Percentiles rank a stretch among this genome's conserved stretches.
These are phyloP conservation scores for Chlorella sp. DNA, from an alignment of 139 green algal species.

Conservation along the genomic window DNA sequence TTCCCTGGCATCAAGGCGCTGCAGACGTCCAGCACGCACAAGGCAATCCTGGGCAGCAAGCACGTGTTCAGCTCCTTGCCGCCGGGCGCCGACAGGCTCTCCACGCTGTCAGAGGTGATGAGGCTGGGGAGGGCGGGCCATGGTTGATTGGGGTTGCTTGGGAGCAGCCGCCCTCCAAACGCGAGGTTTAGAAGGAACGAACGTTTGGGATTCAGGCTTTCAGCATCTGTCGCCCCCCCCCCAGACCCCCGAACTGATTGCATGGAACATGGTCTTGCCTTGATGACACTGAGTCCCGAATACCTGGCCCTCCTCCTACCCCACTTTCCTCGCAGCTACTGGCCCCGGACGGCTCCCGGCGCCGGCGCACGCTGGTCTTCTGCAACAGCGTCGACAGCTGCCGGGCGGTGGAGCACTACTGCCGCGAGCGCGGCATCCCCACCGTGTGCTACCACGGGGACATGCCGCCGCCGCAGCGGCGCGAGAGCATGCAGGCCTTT, in stretches of 20 bases:
- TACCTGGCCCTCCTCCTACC: too few relatives aligned
- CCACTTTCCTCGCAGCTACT: too few relatives aligned
- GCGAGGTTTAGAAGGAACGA: too few relatives aligned
- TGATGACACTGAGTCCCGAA: too few relatives aligned
- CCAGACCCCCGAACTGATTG: too few relatives aligned
- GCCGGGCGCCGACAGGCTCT: slow-evolving; percentile 70
- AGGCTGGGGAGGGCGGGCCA: too few relatives aligned
- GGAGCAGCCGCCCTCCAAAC: too few relatives aligned
- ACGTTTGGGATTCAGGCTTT: too few relatives aligned
- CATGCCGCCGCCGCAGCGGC: slow-evolving; percentile 47
- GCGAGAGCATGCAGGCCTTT: slow-evolving; percentile 49
- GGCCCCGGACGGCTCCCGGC: slow-evolving; percentile 19
- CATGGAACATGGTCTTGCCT: too few relatives aligned
- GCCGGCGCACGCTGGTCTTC: slow-evolving; percentile 77
- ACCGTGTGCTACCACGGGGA: slow-evolving; percentile 90
- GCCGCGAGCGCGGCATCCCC: slow-evolving; percentile 58
- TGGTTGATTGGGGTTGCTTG: too few relatives aligned
- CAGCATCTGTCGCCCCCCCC: too few relatives aligned
- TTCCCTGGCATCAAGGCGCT: slow-evolving; percentile 67
- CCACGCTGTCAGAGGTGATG: slow-evolving; percentile 66
- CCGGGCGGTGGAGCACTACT: slow-evolving; percentile 80
- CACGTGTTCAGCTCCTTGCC: slow-evolving; percentile 81
- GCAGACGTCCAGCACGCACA: slow-evolving; percentile 73
- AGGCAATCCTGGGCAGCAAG: slow-evolving; percentile 49
- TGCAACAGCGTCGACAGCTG: slow-evolving; percentile 90